These are phyloP conservation scores for Hordeum marinum DNA, from an alignment of 176 grass and related monocot species.

Conservation along the genomic window DNA sequence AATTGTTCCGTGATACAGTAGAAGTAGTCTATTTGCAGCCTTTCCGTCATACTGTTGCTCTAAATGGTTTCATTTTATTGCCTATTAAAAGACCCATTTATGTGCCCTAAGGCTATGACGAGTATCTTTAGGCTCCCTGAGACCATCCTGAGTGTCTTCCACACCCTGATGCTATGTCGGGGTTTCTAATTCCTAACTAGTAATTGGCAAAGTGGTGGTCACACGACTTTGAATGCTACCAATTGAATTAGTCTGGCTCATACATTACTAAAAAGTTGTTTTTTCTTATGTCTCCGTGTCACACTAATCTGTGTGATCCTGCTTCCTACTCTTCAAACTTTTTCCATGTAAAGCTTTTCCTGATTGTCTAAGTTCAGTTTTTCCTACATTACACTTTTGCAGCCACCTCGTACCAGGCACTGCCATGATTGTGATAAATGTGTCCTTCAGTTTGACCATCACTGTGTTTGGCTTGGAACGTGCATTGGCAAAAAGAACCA, in stretches of 20 bases:
- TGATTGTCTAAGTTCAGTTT: constrained; percentile 27
- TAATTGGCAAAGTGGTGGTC: neutral
- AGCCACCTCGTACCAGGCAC: constrained; percentile 93
- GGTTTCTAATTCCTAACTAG: neutral
- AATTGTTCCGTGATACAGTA: constrained; percentile 10
- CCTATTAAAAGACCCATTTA: neutral
- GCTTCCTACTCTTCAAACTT: neutral
- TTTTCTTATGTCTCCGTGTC: neutral
- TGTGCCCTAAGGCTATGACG: neutral
- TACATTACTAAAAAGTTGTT: constrained; percentile 1
- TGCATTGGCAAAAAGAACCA: constrained; percentile 96
- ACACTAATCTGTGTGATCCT: constrained; percentile 16
- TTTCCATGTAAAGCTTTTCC: constrained; percentile 19
- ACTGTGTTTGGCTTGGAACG: constrained; percentile 96
- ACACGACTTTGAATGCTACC: neutral
- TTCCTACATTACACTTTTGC: constrained; percentile 30
- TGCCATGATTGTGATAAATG: constrained; percentile 98
- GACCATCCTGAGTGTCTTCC: neutral
- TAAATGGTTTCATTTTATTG: constrained; percentile 24
- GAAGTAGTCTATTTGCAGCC: neutral
- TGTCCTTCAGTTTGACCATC: constrained; percentile 98
- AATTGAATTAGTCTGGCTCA: neutral
- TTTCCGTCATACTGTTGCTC: constrained; percentile 1
- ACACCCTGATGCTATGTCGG: neutral
- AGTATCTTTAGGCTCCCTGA: neutral